Evolutionary conservation across 768 basidiomycete genomes (phyloP), one percentile per base, ranked within the genome.

Genomic region (Naganishia friedmannii): DNA sequence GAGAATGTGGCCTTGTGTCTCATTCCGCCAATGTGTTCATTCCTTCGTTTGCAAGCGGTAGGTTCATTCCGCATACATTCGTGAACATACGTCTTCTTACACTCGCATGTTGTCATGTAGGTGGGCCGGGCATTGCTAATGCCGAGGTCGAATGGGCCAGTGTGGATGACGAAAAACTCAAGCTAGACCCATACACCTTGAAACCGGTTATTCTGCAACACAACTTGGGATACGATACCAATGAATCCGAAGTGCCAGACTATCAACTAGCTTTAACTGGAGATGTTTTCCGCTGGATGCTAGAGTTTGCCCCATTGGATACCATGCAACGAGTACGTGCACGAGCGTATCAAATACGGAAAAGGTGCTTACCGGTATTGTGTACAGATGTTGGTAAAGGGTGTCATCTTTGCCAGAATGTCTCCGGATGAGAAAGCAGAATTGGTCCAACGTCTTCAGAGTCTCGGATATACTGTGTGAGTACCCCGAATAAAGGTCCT

Each of bases 391-490:
- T 88, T 99, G 23, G 90, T 97, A 37, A 95, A 95, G 81, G 88
- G 94, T 1, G 92, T 96, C 79, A 88, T 98, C 55, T 99, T 93
- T 79, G 94, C 96, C 10, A 87, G 96, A 28, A 98, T 99, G 96
- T 99, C 96, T 10, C 96, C 96, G 0, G 96, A 98, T 78, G 96
- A 98, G 84, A 99, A 99, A 83, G 95, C 97, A 74, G 96, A 99
- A 80, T 88, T 98, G 21, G 92, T 99, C 21, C 95, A 98, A 80
- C 87, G 95, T 1, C 84, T 99, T 13, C 96, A 98, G 76, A 84
- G 86, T 1, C 85, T 99, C 28, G 96, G 95, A 12, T 99, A 98
- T 79, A 95, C 90, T 0, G 96, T 98, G 17, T 63, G 42, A 37
- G 60, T 63, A 29, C 9, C 8, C 54, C 2, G 23, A 19, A 19